phyloP scores from a whole-genome alignment of 2,329 filamentous ascomycete species.

The Nectriaceae sp. region DNA sequence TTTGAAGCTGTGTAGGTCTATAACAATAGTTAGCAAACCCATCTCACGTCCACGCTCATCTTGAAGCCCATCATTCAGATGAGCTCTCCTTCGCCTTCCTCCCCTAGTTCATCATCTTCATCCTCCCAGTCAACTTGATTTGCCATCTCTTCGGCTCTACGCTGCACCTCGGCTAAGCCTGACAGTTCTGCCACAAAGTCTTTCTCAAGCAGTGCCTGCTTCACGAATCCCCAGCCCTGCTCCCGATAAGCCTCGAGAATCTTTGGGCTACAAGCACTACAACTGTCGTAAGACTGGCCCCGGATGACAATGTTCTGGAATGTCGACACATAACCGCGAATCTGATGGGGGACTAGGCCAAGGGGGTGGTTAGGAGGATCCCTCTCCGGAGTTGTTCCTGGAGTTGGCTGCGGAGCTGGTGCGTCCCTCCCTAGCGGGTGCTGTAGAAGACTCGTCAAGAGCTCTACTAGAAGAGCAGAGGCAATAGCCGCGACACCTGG shows the following conservation, averaged over 20 bases:
- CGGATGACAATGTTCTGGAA: conserved; percentile 75
- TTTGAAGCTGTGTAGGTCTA: neutral
- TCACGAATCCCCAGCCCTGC: conserved; percentile 76
- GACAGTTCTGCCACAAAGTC: conserved; percentile 79
- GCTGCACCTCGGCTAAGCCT: conserved; percentile 72
- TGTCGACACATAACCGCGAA: conserved; percentile 74
- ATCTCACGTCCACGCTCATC: neutral
- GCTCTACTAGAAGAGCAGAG: conserved; percentile 86
- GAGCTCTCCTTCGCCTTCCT: conserved; percentile 58
- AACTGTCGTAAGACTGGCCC: conserved; percentile 76
- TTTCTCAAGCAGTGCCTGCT: conserved; percentile 70
- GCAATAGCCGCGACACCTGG: conserved; percentile 92
- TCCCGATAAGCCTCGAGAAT: conserved; percentile 68
- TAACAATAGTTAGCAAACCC: neutral
- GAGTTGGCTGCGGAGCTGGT: conserved; percentile 52
- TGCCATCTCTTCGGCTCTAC: conserved; percentile 53
- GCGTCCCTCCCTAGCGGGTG: conserved; percentile 72
- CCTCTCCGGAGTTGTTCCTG: conserved; percentile 48
- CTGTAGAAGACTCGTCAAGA: conserved; percentile 84
- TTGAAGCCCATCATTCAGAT: conserved; percentile 30
- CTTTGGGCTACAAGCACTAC: conserved; percentile 75
- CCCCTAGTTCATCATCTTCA: conserved; percentile 53
- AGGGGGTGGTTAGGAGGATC: conserved; percentile 62
- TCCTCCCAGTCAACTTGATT: conserved; percentile 63
- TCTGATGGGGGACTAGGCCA: conserved; percentile 75